Conservation (phyloP, 179 eudicot species). For the Carnegiea gigantea region DNA sequence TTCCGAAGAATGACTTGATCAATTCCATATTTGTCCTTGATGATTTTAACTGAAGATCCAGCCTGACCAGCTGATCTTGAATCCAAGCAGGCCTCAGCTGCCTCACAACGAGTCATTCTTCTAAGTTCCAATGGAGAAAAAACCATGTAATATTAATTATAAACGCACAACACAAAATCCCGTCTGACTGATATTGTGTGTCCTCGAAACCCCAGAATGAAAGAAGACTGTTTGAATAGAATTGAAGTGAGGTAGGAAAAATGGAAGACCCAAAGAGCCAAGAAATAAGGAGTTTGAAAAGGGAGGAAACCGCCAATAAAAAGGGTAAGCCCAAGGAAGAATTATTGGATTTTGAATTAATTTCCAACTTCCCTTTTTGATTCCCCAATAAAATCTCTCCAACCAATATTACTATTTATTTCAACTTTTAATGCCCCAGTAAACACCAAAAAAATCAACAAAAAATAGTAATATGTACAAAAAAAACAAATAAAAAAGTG, state of each 20-base stretch:
- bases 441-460: not conserved
- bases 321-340: not conserved
- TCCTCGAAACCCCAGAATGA: not conserved
- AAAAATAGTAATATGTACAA: not conserved
- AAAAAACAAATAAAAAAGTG: not conserved
- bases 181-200: too few relatives aligned
- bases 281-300: conserved; percentile 6
- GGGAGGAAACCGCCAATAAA: not conserved
- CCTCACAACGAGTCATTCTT: conserved; percentile 54
- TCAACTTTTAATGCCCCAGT: not conserved
- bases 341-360: not conserved
- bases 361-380: not conserved
- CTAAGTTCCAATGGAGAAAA: conserved; percentile 17
- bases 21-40: conserved; percentile 66
- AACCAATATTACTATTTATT: not conserved
- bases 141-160: conserved; percentile 6
- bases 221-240: too few relatives aligned
- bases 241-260: not conserved
- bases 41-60: conserved; percentile 30
- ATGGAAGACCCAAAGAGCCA: not conserved
- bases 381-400: conserved; percentile 4
- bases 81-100: conserved; percentile 29
- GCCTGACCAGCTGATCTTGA: conserved; percentile 20
- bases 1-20: conserved; percentile 53
- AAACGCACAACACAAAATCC: not conserved